A percentile compares a stretch with the other conserved stretches of the same genome.
Evolutionary conservation across 805 yeast species (phyloP).

Genomic region (Candida multigemmis): DNA sequence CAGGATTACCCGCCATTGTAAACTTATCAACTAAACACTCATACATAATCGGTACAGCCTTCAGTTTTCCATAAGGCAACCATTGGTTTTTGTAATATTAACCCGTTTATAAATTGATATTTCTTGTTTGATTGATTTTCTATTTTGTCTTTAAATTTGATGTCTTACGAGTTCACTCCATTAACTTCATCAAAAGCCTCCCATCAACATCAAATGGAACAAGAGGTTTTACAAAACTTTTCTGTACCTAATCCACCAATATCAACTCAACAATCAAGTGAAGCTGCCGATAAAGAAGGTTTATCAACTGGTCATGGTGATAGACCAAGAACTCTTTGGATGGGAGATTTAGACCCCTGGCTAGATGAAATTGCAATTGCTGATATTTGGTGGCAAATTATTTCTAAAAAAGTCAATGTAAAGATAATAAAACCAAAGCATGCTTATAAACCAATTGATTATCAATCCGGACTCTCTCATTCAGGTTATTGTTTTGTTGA

Average conservation of each 20-base stretch:
- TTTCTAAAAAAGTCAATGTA: constrained; percentile 50
- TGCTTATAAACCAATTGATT: constrained; percentile 8
- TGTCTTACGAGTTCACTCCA: too few species aligned
- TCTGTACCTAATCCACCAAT: constrained; percentile 34
- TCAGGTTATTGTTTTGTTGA: constrained; percentile 74
- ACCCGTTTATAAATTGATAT: too few species aligned
- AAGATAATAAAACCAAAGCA: constrained; percentile 50
- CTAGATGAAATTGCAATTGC: constrained; percentile 53
- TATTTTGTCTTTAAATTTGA: too few species aligned
- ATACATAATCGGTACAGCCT: too few species aligned
- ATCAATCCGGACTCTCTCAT: constrained; percentile 16
- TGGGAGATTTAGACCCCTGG: constrained; percentile 83
- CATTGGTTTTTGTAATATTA: too few species aligned
- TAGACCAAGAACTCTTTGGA: constrained; percentile 75
- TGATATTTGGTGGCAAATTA: constrained; percentile 49
- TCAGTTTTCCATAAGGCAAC: too few species aligned
- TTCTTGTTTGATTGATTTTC: too few species aligned
- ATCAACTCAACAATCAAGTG: constrained; percentile 25
- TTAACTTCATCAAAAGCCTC: constrained; percentile 23
- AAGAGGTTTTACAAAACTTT: constrained; percentile 28
- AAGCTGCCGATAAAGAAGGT: constrained; percentile 13
- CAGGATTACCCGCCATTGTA: too few species aligned
- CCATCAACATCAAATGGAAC: constrained; percentile 35
- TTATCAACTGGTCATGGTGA: constrained; percentile 7
- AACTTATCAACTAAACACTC: too few species aligned